A percentile compares a stretch with the other conserved stretches of the same genome.
Evolutionary conservation across 108 stramenopile genomes (phyloP).

Genomic region (Nitzschia palea): DNA sequence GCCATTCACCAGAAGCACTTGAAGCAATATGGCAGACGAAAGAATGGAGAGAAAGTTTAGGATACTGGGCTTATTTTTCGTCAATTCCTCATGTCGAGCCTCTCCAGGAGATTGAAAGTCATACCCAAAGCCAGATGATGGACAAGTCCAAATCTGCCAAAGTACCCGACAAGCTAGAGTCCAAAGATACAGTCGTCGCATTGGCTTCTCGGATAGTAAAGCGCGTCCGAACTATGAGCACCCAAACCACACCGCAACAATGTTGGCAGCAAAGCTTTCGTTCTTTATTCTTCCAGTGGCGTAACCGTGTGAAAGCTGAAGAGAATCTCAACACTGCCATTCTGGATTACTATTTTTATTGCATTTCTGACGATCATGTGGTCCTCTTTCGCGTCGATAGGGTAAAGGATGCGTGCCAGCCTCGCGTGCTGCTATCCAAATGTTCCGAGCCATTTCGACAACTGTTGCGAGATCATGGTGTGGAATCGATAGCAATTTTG

Average conservation of each 20-base stretch:
- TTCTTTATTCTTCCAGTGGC: constrained; percentile 25
- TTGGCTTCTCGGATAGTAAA: not conserved
- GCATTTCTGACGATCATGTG: constrained; percentile 21
- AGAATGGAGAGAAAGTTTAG: not conserved
- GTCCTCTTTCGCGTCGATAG: constrained; percentile 29
- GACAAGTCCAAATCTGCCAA: too few species aligned
- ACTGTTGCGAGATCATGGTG: constrained; percentile 4
- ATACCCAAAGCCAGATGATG: too few species aligned
- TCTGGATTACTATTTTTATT: constrained; percentile 29
- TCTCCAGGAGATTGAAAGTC: too few species aligned
- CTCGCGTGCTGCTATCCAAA: constrained; percentile 20
- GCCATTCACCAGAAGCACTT: not conserved
- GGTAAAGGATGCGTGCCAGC: not conserved
- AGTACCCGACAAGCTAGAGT: not conserved
- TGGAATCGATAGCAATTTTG: not conserved
- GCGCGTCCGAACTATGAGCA: not conserved
- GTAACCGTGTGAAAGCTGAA: not conserved
- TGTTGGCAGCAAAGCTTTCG: constrained; percentile 32
- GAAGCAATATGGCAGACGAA: not conserved
- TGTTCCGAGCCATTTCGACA: constrained; percentile 1
- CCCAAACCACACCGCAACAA: not conserved
- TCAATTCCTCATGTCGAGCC: too few species aligned
- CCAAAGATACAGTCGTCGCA: not conserved
- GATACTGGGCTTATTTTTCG: not conserved
- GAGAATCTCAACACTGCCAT: not conserved